A percentile compares a stretch with the other conserved stretches of the same genome.
phyloP scores from a whole-genome alignment of 2,329 filamentous ascomycete species.

The Microsporum audouinii region DNA sequence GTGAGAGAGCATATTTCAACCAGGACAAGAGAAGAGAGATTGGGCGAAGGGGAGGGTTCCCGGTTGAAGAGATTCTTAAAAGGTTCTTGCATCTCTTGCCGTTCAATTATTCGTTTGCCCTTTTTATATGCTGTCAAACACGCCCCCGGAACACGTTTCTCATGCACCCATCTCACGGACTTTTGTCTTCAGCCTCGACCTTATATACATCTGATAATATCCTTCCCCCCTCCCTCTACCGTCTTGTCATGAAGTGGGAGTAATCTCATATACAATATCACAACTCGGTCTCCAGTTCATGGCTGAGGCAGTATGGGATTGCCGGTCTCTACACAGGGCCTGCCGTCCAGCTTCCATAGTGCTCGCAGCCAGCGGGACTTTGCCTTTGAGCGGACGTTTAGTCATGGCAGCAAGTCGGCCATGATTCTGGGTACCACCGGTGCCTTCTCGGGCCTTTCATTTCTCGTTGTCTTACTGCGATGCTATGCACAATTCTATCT shows the following conservation, averaged over 20 bases:
- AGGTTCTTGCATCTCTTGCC: neutral
- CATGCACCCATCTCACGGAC: neutral
- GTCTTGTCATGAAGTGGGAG: neutral
- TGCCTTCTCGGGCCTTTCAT: slow-evolving; percentile 11
- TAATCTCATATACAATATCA: neutral
- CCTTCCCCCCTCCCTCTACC: neutral
- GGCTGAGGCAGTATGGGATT: slow-evolving; percentile 1
- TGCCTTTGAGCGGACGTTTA: slow-evolving; percentile 4
- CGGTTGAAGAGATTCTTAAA: neutral
- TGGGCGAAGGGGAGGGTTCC: neutral
- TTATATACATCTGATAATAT: neutral
- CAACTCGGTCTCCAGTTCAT: neutral
- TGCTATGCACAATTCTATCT: slow-evolving; percentile 11
- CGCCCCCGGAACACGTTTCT: neutral
- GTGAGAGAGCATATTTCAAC: too few species aligned
- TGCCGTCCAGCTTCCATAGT: neutral
- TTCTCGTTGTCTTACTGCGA: slow-evolving; percentile 11
- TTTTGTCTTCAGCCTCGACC: neutral
- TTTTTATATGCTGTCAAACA: slow-evolving; percentile 1
- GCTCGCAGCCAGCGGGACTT: neutral
- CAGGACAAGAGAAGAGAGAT: too few species aligned
- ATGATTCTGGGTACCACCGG: slow-evolving; percentile 12
- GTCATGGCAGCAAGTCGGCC: slow-evolving; percentile 7
- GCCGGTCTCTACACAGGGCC: neutral
- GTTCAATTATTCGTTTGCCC: neutral